Percentiles rank a stretch among this genome's conserved stretches.
Evolutionary conservation across 441 rosid species (phyloP).

Genomic region (Jatropha multifida): DNA sequence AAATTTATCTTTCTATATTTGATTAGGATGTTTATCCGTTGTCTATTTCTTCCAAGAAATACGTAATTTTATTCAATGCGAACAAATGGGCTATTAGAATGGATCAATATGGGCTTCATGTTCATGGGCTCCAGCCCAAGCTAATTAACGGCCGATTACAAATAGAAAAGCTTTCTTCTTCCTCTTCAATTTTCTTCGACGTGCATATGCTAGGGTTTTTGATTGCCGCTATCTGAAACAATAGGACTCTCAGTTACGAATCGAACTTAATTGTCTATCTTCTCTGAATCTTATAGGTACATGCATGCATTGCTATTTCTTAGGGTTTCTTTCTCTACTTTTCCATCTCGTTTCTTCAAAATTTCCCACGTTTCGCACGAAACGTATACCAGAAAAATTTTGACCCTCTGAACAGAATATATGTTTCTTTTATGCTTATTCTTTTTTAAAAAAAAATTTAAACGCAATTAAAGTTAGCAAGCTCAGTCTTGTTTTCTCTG

Average conservation of each 20-base stretch:
- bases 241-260: not conserved
- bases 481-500: not conserved
- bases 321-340: not conserved
- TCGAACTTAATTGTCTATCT: not conserved
- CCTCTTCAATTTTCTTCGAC: not conserved
- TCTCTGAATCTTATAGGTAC: not conserved
- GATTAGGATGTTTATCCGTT: too few relatives aligned
- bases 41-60: too few relatives aligned
- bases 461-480: not conserved
- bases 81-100: too few relatives aligned
- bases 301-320: not conserved
- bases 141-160: too few relatives aligned
- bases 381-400: too few relatives aligned
- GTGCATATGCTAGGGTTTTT: constrained; percentile 7
- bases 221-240: not conserved
- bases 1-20: too few relatives aligned
- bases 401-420: too few relatives aligned
- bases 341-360: not conserved
- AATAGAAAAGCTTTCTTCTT: not conserved
- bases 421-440: not conserved
- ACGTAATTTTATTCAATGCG: too few relatives aligned
- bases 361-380: too few relatives aligned
- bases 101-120: not conserved
- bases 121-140: not conserved
- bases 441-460: too few relatives aligned